Conservation (phyloP, 1,139 yeast genomes). For the Scheffersomyces cryptocercus region DNA sequence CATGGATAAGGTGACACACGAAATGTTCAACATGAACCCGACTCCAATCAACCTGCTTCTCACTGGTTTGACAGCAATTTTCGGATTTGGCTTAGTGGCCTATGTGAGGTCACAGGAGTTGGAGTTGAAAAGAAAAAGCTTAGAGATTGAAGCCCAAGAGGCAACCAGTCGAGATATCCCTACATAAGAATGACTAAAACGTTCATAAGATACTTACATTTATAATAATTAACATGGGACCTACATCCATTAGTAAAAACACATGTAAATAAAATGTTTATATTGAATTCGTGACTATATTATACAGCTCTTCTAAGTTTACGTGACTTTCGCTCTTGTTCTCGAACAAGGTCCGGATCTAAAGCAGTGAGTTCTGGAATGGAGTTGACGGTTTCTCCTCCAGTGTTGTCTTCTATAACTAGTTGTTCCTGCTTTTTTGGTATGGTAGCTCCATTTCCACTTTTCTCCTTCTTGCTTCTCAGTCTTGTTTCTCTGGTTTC, state of each 20-base stretch:
- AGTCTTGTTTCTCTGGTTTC: not conserved
- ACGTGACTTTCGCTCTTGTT: conserved; percentile 20
- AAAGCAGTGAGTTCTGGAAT: conserved; percentile 32
- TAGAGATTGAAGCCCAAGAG: conserved; percentile 65
- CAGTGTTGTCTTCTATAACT: not conserved
- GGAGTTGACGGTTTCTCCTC: conserved; percentile 7
- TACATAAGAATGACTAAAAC: conserved; percentile 15
- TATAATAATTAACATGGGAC: conserved; percentile 17
- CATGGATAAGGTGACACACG: conserved; percentile 71
- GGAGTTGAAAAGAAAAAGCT: conserved; percentile 47
- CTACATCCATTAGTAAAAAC: not conserved
- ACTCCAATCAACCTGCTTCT: conserved; percentile 67
- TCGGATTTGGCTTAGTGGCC: conserved; percentile 53
- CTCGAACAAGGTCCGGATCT: conserved; percentile 30
- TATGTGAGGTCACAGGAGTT: conserved; percentile 59
- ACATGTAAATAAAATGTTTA: no score
- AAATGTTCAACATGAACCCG: conserved; percentile 69
- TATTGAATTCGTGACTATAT: no score
- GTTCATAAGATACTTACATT: no score
- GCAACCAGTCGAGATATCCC: conserved; percentile 56
- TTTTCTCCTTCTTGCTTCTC: not conserved
- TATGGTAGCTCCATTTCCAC: not conserved
- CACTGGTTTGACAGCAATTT: conserved; percentile 51
- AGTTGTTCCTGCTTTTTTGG: not conserved
- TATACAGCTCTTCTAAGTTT: conserved; percentile 12